phyloP scores from a whole-genome alignment of 352 stramenopile genomes.

The Globisporangium spinosum region DNA sequence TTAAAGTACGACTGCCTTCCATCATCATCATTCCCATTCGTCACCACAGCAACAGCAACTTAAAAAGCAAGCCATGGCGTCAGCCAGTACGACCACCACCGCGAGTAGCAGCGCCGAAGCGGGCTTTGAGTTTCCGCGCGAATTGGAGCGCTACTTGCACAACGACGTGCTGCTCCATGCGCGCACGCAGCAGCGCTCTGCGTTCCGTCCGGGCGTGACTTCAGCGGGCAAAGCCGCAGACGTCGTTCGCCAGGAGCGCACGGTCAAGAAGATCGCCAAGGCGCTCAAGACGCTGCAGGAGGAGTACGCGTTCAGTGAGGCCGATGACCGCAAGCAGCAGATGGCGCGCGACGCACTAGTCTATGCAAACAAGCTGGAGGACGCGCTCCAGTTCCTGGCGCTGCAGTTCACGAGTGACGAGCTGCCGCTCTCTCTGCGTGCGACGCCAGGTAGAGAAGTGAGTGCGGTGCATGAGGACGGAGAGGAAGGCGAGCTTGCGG shows the following conservation, averaged over 20 bases:
- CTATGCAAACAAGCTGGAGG: conserved; percentile 64
- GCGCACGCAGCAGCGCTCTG: conserved; percentile 27
- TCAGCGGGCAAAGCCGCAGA: conserved; percentile 28
- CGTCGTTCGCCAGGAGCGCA: conserved; percentile 35
- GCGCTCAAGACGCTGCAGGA: conserved; percentile 42
- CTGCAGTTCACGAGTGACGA: conserved; percentile 55
- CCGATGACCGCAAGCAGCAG: not conserved
- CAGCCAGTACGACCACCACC: not conserved
- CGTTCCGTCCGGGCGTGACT: conserved; percentile 53
- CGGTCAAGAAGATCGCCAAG: conserved; percentile 48
- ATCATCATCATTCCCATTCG: not conserved
- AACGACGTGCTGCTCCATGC: conserved; percentile 27
- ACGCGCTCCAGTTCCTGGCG: conserved; percentile 61
- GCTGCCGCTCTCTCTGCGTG: conserved; percentile 41
- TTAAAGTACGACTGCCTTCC: conserved; percentile 1
- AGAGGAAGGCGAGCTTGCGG: conserved; percentile 28
- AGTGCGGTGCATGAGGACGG: conserved; percentile 4
- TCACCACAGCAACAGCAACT: not conserved
- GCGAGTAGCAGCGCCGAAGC: conserved; percentile 16
- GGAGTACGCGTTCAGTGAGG: conserved; percentile 38
- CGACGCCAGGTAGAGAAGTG: conserved; percentile 17
- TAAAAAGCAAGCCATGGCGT: not conserved
- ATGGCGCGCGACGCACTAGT: conserved; percentile 38
- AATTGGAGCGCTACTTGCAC: conserved; percentile 53
- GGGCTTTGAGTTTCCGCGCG: conserved; percentile 56